phyloP scores from a whole-genome alignment of 345 rosid genomes.

The Arabidopsis arenosa region DNA sequence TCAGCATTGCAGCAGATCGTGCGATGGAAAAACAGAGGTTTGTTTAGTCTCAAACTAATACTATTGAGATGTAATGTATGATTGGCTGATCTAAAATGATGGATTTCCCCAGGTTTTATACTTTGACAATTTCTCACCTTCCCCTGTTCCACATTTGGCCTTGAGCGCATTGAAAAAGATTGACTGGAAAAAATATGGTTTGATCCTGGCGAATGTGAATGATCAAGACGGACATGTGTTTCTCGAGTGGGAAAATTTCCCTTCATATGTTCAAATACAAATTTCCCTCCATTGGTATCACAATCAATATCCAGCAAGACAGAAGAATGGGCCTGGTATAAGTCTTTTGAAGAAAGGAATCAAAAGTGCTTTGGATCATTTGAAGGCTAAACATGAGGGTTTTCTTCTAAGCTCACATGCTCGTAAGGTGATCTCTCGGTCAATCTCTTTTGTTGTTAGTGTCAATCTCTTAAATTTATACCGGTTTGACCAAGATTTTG shows the following conservation, averaged over 20 bases:
- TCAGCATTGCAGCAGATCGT: conserved; percentile 52
- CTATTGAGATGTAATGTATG: conserved; percentile 7
- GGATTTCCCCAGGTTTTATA: conserved; percentile 64
- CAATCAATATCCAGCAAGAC: conserved; percentile 66
- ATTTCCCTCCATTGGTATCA: conserved; percentile 74
- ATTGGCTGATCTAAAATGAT: conserved; percentile 28
- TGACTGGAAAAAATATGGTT: conserved; percentile 90
- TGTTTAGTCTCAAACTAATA: conserved; percentile 9
- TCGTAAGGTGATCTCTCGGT: conserved; percentile 57
- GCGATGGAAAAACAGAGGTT: conserved; percentile 73
- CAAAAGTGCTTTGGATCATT: conserved; percentile 74
- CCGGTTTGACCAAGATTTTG: neutral
- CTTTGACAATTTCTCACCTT: conserved; percentile 72
- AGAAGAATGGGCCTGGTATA: conserved; percentile 52
- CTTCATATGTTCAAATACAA: conserved; percentile 55
- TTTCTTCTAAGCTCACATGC: conserved; percentile 75
- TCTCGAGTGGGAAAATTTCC: conserved; percentile 77
- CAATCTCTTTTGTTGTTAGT: neutral
- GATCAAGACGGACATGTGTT: conserved; percentile 56
- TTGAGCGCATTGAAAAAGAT: conserved; percentile 63
- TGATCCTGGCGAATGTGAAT: conserved; percentile 52
- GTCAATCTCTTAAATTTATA: conserved; percentile 6
- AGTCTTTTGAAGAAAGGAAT: conserved; percentile 64
- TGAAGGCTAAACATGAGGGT: conserved; percentile 79
- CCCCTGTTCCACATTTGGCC: conserved; percentile 53